These are phyloP conservation scores for Lactarius sp. DNA, from an alignment of 768 basidiomycete genomes.

Conservation along the genomic window DNA sequence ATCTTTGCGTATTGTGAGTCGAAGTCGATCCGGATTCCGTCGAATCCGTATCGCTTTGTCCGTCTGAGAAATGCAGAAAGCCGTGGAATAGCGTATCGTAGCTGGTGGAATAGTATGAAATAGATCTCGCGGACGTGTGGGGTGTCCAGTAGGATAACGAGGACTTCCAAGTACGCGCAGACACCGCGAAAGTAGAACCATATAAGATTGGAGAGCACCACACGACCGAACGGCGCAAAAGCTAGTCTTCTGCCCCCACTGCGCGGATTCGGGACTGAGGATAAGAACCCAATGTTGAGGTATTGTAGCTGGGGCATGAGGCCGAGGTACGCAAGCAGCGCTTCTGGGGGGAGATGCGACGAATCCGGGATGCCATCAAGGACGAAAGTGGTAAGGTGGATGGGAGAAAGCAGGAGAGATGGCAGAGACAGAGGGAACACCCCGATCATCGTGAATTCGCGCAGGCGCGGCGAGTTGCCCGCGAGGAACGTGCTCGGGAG, in stretches of 20 bases:
- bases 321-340: background rate
- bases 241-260: background rate
- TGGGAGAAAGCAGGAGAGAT: background rate
- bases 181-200: too few species aligned
- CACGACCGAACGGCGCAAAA: too few species aligned
- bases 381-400: background rate
- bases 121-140: too few species aligned
- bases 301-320: background rate
- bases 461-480: background rate
- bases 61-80: too few species aligned
- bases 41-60: too few species aligned
- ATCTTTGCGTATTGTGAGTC: too few species aligned
- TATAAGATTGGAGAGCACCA: too few species aligned
- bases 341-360: background rate
- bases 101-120: too few species aligned
- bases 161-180: too few species aligned
- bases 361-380: conserved; percentile 4
- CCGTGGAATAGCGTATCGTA: too few species aligned
- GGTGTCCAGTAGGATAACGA: too few species aligned
- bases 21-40: too few species aligned
- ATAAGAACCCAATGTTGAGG: conserved; percentile 6
- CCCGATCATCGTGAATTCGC: background rate
- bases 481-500: background rate
- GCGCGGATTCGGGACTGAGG: background rate
- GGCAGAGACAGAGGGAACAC: background rate